These are phyloP conservation scores for Aspergillus thermomutatus DNA, from an alignment of 2,329 filamentous ascomycete genomes.

Conservation along the genomic window DNA sequence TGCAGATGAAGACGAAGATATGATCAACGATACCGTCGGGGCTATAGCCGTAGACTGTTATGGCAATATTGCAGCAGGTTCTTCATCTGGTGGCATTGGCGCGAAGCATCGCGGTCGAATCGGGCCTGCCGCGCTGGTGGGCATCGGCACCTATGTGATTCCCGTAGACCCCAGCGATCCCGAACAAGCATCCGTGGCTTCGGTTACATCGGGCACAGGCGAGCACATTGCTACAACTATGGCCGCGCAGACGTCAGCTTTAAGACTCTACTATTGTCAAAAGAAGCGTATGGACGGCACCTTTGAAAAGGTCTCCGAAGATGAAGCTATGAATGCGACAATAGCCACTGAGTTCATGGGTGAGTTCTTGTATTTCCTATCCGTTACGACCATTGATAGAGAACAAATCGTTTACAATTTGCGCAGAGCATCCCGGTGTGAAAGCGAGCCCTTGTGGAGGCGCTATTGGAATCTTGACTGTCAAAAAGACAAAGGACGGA, in stretches of 20 bases:
- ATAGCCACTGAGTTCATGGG: constrained; percentile 89
- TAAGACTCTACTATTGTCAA: constrained; percentile 73
- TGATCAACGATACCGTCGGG: constrained; percentile 90
- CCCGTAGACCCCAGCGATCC: constrained; percentile 69
- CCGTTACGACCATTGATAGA: background rate
- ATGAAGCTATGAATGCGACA: constrained; percentile 73
- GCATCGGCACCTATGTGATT: constrained; percentile 86
- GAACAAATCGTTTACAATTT: constrained; percentile 6
- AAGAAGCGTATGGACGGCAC: constrained; percentile 58
- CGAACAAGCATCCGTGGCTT: constrained; percentile 68
- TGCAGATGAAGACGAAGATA: constrained; percentile 44
- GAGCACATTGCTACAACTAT: constrained; percentile 97
- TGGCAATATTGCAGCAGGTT: constrained; percentile 88
- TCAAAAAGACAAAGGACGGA: constrained; percentile 76
- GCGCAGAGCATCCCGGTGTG: constrained; percentile 69
- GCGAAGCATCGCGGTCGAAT: constrained; percentile 95
- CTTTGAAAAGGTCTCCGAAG: constrained; percentile 67
- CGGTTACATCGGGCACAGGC: constrained; percentile 89
- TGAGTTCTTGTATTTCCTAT: constrained; percentile 24
- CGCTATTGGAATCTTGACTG: constrained; percentile 84
- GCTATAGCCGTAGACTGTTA: constrained; percentile 86
- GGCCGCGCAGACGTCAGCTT: constrained; percentile 82
- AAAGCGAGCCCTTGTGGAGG: constrained; percentile 73
- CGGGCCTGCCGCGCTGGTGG: constrained; percentile 88
- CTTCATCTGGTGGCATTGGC: constrained; percentile 94